A percentile compares a stretch with the other conserved stretches of the same genome.
Conservation (phyloP, 2,329 filamentous ascomycete genomes). For the Hypoxylon sp. region DNA sequence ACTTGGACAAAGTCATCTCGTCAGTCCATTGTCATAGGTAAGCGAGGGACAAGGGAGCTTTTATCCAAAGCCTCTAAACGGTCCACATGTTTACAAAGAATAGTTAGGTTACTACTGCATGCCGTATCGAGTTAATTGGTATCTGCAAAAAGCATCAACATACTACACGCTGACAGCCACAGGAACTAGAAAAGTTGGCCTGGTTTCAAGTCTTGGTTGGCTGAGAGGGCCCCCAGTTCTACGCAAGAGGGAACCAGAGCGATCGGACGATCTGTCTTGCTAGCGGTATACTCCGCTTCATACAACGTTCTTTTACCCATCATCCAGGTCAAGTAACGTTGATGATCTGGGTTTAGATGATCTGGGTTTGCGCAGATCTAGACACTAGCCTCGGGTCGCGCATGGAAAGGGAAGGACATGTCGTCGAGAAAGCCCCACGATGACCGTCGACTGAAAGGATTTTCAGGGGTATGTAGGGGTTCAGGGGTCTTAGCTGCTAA, state of each 20-base stretch:
- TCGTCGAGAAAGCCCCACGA: conserved; percentile 22
- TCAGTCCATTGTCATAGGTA: conserved; percentile 19
- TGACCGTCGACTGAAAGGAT: conserved; percentile 18
- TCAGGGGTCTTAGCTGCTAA: conserved; percentile 18
- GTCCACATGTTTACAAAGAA: conserved; percentile 20
- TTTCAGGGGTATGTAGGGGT: conserved; percentile 26
- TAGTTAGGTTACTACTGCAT: conserved; percentile 14
- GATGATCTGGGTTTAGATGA: conserved; percentile 8
- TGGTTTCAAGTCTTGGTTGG: conserved; percentile 26
- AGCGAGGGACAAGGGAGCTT: conserved; percentile 27
- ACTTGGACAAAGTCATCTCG: conserved; percentile 21
- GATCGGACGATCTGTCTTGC: conserved; percentile 5
- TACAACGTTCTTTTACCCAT: conserved; percentile 9
- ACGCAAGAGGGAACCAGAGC: background rate
- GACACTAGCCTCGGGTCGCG: conserved; percentile 9
- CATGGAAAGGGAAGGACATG: conserved; percentile 21
- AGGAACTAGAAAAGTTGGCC: conserved; percentile 1
- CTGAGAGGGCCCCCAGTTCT: conserved; percentile 1
- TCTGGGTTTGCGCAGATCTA: background rate
- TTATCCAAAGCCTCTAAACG: conserved; percentile 24
- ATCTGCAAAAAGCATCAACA: conserved; percentile 17
- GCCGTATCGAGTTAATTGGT: conserved; percentile 30
- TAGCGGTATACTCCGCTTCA: conserved; percentile 13
- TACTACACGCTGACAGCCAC: conserved; percentile 16
- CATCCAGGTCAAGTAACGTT: conserved; percentile 9